phyloP scores from a whole-genome alignment of 768 basidiomycete species.

The Suillus subalutaceus region DNA sequence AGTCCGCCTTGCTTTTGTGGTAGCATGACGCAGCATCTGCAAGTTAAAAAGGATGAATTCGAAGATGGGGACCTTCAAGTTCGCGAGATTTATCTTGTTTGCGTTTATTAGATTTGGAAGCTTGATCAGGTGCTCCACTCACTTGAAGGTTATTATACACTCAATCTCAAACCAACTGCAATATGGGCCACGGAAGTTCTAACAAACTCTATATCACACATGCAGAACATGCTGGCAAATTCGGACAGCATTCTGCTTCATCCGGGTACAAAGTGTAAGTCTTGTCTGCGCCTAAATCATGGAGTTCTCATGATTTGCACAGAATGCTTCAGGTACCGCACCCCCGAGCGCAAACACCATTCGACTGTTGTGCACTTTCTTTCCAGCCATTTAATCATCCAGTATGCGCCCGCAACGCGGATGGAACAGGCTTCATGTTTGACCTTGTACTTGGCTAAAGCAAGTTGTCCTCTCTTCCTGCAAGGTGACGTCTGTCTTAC shows the following conservation, averaged over 20 bases:
- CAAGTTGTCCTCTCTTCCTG: slow-evolving; percentile 36
- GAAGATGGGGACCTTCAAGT: not conserved
- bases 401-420: slow-evolving; percentile 81
- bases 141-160: not conserved
- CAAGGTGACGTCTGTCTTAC: slow-evolving; percentile 15
- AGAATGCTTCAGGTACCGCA: slow-evolving; percentile 73
- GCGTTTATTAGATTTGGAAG: slow-evolving; percentile 9
- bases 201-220: slow-evolving; percentile 89
- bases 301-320: slow-evolving; percentile 17
- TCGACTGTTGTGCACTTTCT: slow-evolving; percentile 91
- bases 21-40: slow-evolving; percentile 28
- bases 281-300: slow-evolving; percentile 10
- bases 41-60: not conserved
- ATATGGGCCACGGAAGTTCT: slow-evolving; percentile 86
- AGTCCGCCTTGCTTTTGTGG: slow-evolving; percentile 22
- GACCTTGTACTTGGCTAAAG: slow-evolving; percentile 93
- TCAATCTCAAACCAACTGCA: not conserved
- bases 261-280: slow-evolving; percentile 71
- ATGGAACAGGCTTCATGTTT: slow-evolving; percentile 82
- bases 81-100: slow-evolving; percentile 5
- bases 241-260: slow-evolving; percentile 83
- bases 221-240: slow-evolving; percentile 79
- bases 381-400: slow-evolving; percentile 90
- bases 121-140: not conserved
- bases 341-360: slow-evolving; percentile 70